These are phyloP conservation scores for Suillus variegatus DNA, from an alignment of 768 basidiomycete genomes.

Conservation along the genomic window DNA sequence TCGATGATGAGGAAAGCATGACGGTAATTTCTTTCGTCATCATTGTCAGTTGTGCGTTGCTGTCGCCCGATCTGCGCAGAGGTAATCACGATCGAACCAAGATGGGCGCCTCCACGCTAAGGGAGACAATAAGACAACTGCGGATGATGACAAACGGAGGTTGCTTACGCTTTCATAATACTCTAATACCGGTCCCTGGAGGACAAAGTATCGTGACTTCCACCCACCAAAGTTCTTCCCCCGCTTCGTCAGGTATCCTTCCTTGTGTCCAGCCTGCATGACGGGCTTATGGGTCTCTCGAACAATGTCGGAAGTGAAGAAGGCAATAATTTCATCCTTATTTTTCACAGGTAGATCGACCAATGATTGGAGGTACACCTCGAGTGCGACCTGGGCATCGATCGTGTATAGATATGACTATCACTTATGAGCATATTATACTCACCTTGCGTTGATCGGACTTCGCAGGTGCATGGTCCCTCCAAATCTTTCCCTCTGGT, in stretches of 20 bases:
- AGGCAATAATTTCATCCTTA: constrained; percentile 87
- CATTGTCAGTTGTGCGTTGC: constrained; percentile 60
- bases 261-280: constrained; percentile 82
- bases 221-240: constrained; percentile 98
- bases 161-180: constrained; percentile 94
- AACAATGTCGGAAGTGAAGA: constrained; percentile 89
- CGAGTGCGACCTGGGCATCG: constrained; percentile 61
- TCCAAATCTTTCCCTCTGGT: constrained; percentile 94
- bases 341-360: constrained; percentile 82
- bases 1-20: constrained; percentile 98
- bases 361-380: constrained; percentile 83
- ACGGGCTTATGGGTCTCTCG: constrained; percentile 75
- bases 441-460: constrained; percentile 94
- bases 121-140: constrained; percentile 16
- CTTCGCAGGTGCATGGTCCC: constrained; percentile 94
- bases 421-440: constrained; percentile 15
- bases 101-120: constrained; percentile 86
- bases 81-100: constrained; percentile 89
- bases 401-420: constrained; percentile 15
- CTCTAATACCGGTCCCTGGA: constrained; percentile 87
- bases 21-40: constrained; percentile 92
- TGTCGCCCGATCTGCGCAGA: constrained; percentile 96
- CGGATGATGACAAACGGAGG: constrained; percentile 5
- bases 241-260: constrained; percentile 93
- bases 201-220: constrained; percentile 95